A percentile compares a stretch with the other conserved stretches of the same genome.
Conservation (phyloP, 2,329 filamentous ascomycete species). For the Colletotrichum orchidophilum region DNA sequence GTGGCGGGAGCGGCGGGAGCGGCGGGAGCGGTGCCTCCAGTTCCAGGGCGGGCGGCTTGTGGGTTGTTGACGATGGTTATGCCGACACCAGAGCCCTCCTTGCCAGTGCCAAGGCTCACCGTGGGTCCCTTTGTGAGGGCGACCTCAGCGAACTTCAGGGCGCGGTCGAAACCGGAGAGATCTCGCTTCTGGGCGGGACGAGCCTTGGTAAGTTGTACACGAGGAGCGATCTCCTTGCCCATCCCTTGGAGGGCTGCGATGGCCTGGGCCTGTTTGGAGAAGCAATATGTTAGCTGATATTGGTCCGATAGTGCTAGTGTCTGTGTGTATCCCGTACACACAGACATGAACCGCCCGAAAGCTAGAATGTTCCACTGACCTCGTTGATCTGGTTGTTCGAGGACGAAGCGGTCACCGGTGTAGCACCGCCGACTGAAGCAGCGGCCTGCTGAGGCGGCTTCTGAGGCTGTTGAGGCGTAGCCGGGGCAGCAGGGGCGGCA, state of each 20-base stretch:
- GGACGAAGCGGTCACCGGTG: conserved; percentile 15
- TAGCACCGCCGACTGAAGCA: conserved; percentile 14
- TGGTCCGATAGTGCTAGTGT: neutral
- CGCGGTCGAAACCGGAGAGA: conserved; percentile 50
- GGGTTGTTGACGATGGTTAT: conserved; percentile 48
- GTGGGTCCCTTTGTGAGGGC: conserved; percentile 50
- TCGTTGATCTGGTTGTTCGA: conserved; percentile 23
- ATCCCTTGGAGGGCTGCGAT: conserved; percentile 56
- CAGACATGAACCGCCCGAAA: conserved; percentile 39
- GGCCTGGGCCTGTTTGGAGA: conserved; percentile 45
- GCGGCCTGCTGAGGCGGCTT: conserved; percentile 31
- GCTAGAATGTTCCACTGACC: conserved; percentile 13
- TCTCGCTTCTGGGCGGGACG: conserved; percentile 46
- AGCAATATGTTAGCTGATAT: conserved; percentile 11
- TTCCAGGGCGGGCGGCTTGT: conserved; percentile 39
- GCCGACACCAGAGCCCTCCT: conserved; percentile 49
- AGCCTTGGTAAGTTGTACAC: conserved; percentile 38
- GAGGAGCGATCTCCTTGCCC: conserved; percentile 59
- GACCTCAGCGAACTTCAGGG: conserved; percentile 49
- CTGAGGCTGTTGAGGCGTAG: conserved; percentile 28
- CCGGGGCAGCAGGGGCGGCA: conserved; percentile 39
- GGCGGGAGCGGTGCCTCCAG: neutral
- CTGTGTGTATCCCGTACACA: conserved; percentile 44
- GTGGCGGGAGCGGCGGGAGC: neutral
- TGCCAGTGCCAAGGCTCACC: conserved; percentile 51